Evolutionary conservation across 1,284 basidiomycete genomes (phyloP).

Genomic region (Meira nashicola): DNA sequence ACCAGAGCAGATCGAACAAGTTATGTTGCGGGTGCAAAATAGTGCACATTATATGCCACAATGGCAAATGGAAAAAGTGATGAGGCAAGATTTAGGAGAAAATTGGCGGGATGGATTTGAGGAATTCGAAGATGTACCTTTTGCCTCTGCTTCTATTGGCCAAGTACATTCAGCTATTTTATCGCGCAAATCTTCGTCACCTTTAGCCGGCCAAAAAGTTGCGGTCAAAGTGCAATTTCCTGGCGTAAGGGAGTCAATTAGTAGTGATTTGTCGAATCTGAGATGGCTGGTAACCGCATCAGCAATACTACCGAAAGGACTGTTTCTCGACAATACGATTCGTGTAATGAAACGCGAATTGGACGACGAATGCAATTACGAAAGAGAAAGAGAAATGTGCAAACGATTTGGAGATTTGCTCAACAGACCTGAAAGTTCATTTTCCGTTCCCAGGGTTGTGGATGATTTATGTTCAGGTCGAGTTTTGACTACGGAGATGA

Average conservation of each 20-base stretch:
- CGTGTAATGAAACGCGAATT: slow-evolving; percentile 83
- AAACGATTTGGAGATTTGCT: slow-evolving; percentile 59
- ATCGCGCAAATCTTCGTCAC: slow-evolving; percentile 26
- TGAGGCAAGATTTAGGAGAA: slow-evolving; percentile 68
- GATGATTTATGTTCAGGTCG: slow-evolving; percentile 71
- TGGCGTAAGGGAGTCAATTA: slow-evolving; percentile 78
- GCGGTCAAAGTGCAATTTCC: slow-evolving; percentile 98
- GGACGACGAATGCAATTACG: slow-evolving; percentile 91
- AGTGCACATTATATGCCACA: slow-evolving; percentile 98
- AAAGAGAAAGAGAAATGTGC: slow-evolving; percentile 75
- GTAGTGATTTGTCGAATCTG: slow-evolving; percentile 80
- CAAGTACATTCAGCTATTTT: slow-evolving; percentile 84
- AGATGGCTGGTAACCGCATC: slow-evolving; percentile 77
- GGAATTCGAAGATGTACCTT: slow-evolving; percentile 77
- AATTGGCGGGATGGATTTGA: slow-evolving; percentile 71
- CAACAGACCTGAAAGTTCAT: slow-evolving; percentile 55
- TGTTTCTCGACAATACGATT: slow-evolving; percentile 73
- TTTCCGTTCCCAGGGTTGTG: slow-evolving; percentile 76
- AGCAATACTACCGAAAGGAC: slow-evolving; percentile 73
- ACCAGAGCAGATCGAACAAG: slow-evolving; percentile 79
- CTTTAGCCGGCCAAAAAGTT: slow-evolving; percentile 54
- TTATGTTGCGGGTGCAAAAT: slow-evolving; percentile 86
- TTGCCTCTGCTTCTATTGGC: slow-evolving; percentile 94
- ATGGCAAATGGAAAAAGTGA: slow-evolving; percentile 88
- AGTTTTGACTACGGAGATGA: slow-evolving; percentile 84